These are phyloP conservation scores for Phalaenopsis hybrid DNA, from an alignment of 116 monocot species.

Conservation along the genomic window DNA sequence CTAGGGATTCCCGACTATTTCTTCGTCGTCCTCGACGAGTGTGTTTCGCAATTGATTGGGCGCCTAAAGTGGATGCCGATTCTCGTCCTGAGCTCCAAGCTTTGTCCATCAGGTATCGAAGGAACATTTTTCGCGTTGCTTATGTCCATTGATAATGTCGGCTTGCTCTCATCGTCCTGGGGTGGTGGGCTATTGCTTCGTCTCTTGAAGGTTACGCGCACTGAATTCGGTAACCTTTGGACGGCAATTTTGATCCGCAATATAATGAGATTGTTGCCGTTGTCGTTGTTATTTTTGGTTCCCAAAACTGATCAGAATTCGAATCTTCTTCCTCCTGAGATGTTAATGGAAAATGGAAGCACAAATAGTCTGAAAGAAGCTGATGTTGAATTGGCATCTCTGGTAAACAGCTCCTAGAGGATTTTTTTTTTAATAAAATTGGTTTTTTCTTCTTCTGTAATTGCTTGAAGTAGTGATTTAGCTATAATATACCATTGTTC, in stretches of 20 bases:
- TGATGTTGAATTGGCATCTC: constrained; percentile 49
- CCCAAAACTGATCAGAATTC: constrained; percentile 54
- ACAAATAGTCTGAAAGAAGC: constrained; percentile 19
- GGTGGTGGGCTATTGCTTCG: constrained; percentile 52
- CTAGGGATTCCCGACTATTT: constrained; percentile 52
- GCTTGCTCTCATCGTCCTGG: constrained; percentile 54
- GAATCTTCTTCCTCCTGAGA: constrained; percentile 42
- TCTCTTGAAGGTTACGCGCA: constrained; percentile 44
- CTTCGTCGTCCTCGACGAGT: constrained; percentile 55
- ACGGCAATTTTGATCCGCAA: constrained; percentile 53
- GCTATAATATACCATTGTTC: neutral
- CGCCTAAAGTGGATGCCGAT: constrained; percentile 68
- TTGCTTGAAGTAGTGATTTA: neutral
- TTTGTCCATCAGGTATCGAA: constrained; percentile 60
- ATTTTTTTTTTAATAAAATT: no score
- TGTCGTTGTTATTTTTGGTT: constrained; percentile 46
- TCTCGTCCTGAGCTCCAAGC: constrained; percentile 58
- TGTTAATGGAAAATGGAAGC: constrained; percentile 20
- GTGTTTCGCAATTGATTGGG: constrained; percentile 44
- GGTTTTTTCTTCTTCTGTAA: neutral
- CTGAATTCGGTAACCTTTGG: constrained; percentile 48
- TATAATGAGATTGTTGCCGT: constrained; percentile 44
- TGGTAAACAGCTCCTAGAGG: constrained; percentile 19
- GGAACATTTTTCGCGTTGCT: constrained; percentile 70
- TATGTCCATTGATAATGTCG: constrained; percentile 65